phyloP scores from a whole-genome alignment of 176 grass and related monocot genomes.

The Areca catechu region DNA sequence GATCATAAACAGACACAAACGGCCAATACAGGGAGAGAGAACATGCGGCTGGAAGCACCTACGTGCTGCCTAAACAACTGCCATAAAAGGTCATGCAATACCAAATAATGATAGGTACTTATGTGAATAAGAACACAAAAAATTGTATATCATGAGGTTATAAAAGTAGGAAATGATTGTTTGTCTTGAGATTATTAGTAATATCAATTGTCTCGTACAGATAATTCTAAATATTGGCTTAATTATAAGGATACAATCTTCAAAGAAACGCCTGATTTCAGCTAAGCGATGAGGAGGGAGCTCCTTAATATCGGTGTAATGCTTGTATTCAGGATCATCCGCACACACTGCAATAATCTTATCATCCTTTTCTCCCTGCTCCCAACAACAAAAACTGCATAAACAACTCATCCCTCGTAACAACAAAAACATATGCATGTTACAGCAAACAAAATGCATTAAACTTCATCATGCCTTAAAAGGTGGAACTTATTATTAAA shows the following conservation, averaged over 20 bases:
- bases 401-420: neutral
- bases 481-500: too few species aligned
- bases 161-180: too few species aligned
- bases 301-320: conserved; percentile 93
- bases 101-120: too few species aligned
- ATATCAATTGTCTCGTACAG: neutral
- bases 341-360: conserved; percentile 99
- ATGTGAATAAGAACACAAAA: too few species aligned
- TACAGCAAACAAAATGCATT: too few species aligned
- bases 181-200: neutral
- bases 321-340: conserved; percentile 95
- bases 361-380: conserved; percentile 86
- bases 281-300: conserved; percentile 89
- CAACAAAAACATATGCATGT: neutral
- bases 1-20: too few species aligned
- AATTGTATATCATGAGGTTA: too few species aligned
- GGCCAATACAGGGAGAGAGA: too few species aligned
- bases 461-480: too few species aligned
- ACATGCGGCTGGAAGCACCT: too few species aligned
- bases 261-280: conserved; percentile 94
- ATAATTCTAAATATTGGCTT: conserved; percentile 7
- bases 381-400: conserved; percentile 8
- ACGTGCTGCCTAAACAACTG: too few species aligned
- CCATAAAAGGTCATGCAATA: too few species aligned
- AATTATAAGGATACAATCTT: conserved; percentile 74